phyloP scores from a whole-genome alignment of 1,139 yeast species.

The Saccharomycopsis phalli region DNA sequence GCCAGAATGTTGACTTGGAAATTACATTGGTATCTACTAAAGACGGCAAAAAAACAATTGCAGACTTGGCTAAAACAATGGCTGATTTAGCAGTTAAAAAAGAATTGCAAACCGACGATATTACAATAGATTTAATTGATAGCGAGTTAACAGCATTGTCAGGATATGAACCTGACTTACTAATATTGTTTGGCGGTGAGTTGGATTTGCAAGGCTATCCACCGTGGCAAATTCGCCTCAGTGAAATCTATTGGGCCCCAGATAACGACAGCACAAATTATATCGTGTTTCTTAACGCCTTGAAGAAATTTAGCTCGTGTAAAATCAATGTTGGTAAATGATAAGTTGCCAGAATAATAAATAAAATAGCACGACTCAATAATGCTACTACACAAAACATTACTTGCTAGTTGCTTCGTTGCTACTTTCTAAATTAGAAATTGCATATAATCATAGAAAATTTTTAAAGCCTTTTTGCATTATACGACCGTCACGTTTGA shows the following conservation, averaged over 20 bases:
- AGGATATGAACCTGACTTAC: conserved; percentile 84
- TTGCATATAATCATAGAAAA: too few species aligned
- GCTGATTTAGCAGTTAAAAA: conserved; percentile 60
- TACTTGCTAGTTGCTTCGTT: too few species aligned
- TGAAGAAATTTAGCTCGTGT: conserved; percentile 69
- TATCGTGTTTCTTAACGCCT: conserved; percentile 77
- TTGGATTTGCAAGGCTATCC: conserved; percentile 91
- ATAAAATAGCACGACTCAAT: too few species aligned
- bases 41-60: conserved; percentile 88
- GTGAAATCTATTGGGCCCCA: conserved; percentile 87
- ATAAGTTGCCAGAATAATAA: too few species aligned
- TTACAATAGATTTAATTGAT: conserved; percentile 67
- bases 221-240: conserved; percentile 92
- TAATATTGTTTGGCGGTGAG: conserved; percentile 75
- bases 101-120: conserved; percentile 57
- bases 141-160: conserved; percentile 68
- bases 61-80: conserved; percentile 80
- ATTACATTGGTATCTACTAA: conserved; percentile 60
- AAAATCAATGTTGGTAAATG: conserved; percentile 85
- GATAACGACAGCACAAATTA: conserved; percentile 75
- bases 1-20: conserved; percentile 41
- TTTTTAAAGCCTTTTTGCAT: too few species aligned
- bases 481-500: too few species aligned
- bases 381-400: too few species aligned
- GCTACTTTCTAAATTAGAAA: too few species aligned